These are phyloP conservation scores for Exophiala lecanii-corni DNA, from an alignment of 2,329 filamentous ascomycete species.

Conservation along the genomic window DNA sequence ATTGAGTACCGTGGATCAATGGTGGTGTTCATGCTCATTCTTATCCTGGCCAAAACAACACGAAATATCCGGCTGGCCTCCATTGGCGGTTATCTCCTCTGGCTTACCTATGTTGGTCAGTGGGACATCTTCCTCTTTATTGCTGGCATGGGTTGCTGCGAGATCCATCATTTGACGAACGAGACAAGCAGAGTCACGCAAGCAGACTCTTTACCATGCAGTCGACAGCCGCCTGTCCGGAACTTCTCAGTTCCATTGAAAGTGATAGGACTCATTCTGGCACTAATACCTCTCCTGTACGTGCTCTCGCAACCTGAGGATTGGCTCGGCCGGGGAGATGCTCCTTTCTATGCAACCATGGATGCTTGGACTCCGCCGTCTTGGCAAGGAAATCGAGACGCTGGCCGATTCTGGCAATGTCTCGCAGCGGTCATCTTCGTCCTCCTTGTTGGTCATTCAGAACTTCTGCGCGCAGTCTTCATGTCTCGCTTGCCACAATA, in stretches of 20 bases:
- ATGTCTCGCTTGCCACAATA: slow-evolving; percentile 39
- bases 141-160: slow-evolving; percentile 39
- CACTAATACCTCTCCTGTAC: slow-evolving; percentile 1
- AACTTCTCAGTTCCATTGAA: neutral
- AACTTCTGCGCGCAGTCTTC: slow-evolving; percentile 38
- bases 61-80: neutral
- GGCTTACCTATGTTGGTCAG: slow-evolving; percentile 29
- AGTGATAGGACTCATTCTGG: neutral
- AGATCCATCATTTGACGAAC: slow-evolving; percentile 33
- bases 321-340: slow-evolving; percentile 1
- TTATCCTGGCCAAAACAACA: neutral
- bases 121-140: slow-evolving; percentile 41
- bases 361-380: neutral
- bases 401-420: slow-evolving; percentile 7
- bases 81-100: neutral
- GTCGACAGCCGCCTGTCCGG: too few species aligned
- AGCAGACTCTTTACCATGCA: neutral
- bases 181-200: neutral
- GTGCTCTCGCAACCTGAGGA: neutral
- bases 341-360: neutral
- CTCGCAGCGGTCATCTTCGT: slow-evolving; percentile 4
- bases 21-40: slow-evolving; percentile 3
- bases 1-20: slow-evolving; percentile 41
- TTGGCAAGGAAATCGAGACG: neutral
- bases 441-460: neutral